Evolutionary conservation across 2,329 filamentous ascomycete genomes (phyloP), one percentile per base, ranked within the genome.

Genomic region (Fusarium luffae): DNA sequence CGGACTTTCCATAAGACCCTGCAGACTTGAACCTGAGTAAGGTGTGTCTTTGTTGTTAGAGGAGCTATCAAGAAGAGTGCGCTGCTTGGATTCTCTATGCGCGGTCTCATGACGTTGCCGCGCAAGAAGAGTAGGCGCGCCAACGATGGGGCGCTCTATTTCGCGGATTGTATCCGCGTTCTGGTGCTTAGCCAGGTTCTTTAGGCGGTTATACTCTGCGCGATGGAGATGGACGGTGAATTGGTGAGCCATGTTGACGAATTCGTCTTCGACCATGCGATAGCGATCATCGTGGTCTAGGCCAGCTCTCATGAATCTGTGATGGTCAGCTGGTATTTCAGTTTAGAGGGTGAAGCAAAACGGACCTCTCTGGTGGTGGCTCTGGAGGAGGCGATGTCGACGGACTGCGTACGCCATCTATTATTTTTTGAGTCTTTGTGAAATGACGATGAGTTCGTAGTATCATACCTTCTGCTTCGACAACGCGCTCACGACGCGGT

Each of bases 221-320:
- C 89, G 87, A 76, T 94, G 92, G 3, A 95, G 85, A 77, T 94
- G 92, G 7, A 86, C 85, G 0, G 92, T 95, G 78, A 93, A 95
- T 4, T 83, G 81, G 54, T 88, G 86, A 0, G 92, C 92, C 0
- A 89, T 87, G 18, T 85, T 81, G 21, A 91, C 80, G 68, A 96
- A 88, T 71, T 95, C 92, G 73, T 96, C 93, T 78, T 95, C 93
- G 0, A 96, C 93, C 91, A 95, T 94, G 73, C 92, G 90, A 78
- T 88, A 95, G 57, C 81, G 81, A 75, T 94, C 92, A 77, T 96
- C 93, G n/a, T 85, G 79, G 6, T 86, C 82, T n/a, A 86, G 78
- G 4, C 89, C 90, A 48, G 88, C 84, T 4, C 83, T 81, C 91
- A 95, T 94, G 76, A 84, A 84, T 30, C 88, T 89, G 56, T 19